Base-by-base conservation (phyloP, 257 asterid genomes). In the Rauvolfia tetraphylla region DNA sequence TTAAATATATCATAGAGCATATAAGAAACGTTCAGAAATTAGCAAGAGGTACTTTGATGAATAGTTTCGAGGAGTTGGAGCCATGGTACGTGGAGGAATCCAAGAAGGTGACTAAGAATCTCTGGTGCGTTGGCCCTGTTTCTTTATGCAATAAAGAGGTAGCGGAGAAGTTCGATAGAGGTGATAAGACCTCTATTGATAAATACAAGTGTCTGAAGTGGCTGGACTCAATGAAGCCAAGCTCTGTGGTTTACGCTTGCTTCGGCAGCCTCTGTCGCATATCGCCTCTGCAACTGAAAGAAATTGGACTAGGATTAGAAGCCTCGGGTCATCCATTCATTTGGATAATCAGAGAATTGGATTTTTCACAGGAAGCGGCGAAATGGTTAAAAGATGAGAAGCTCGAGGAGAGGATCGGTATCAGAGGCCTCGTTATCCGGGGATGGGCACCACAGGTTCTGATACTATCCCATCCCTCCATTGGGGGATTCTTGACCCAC, bases 81-180 rank as follows among this genome's bases (percentile, higher is more conserved):
- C 82, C 81, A 5, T 83, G 86, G 86, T 91, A 89, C 51, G 46
- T 84, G 14, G 86, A 82, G 2, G 79, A 56, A 14, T 84, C 29
- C 65, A 81, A 68, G 72, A 74, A 71, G 73, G 73, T 71, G n/a
- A 71, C 54, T 33, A 79, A 79, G 13, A 86, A 79, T 4, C 78
- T 86, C 7, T 89, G 88, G 90, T 86, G 89, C 81, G 74, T 88
- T 39, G 95, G 95, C 10, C 92, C 95, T 6, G 86, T 85, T 7
- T 86, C 88, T 3, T 42, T 83, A 18, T 76, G 79, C 41, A 78
- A 69, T 17, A 18, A 36, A 67, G 86, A 86, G 6, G 74, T 58
- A 79, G 87, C 81, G 36, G 80, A 68, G 34, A 76, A 67, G 68
- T 33, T 76, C 0, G 78, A 76, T 15, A 86, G 88, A 58, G 90